Evolutionary conservation across 176 grass and related monocot species (phyloP).

Genomic region (Aegilops longissima): DNA sequence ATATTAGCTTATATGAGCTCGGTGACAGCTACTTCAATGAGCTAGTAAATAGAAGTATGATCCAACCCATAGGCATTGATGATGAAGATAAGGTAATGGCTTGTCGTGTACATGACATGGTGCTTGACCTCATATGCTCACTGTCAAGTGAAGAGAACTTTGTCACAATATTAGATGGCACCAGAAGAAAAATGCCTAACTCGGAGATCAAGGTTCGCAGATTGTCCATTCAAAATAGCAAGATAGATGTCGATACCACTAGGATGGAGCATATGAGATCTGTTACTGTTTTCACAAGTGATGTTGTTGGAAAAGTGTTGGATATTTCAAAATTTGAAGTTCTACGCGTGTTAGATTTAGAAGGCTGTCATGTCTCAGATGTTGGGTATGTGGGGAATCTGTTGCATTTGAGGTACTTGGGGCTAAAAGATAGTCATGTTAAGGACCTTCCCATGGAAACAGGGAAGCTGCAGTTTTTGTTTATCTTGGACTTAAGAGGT

Average conservation of each 20-base stretch:
- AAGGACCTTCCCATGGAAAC: not conserved
- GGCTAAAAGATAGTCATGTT: not conserved
- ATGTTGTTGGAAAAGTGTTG: not conserved
- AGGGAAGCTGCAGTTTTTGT: not conserved
- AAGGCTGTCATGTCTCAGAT: not conserved
- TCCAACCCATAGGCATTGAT: not conserved
- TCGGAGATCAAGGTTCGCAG: not conserved
- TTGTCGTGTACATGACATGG: not conserved
- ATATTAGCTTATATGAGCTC: too few species aligned
- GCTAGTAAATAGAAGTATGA: not conserved
- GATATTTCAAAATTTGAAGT: not conserved
- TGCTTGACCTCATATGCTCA: not conserved
- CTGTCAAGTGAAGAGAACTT: not conserved
- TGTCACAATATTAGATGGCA: not conserved
- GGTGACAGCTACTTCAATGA: too few species aligned
- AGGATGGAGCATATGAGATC: not conserved
- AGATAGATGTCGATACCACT: not conserved
- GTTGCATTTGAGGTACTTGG: not conserved
- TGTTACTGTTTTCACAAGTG: not conserved
- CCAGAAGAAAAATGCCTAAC: too few species aligned
- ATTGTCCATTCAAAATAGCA: not conserved
- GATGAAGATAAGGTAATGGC: not conserved
- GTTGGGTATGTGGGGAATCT: not conserved
- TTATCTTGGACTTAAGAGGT: too few species aligned
- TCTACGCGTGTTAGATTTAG: not conserved